Evolutionary conservation across 2,329 filamentous ascomycete species (phyloP).

Genomic region (Sclerotiophoma versabilis): DNA sequence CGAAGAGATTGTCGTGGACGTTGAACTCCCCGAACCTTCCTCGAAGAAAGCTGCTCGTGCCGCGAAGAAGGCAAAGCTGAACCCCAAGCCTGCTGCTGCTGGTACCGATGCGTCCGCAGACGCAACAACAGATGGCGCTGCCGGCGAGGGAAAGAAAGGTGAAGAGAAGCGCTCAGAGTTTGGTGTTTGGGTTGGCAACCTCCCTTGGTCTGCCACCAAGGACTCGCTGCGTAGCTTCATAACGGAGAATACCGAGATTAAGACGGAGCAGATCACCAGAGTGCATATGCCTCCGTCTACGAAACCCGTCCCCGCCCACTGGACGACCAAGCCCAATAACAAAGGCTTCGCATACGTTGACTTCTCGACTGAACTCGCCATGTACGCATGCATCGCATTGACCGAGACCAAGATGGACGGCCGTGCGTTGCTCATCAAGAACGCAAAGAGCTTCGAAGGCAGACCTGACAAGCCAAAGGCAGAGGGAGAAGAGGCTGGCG

Average conservation of each 20-base stretch:
- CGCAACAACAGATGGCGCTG: constrained; percentile 20
- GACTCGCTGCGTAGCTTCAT: constrained; percentile 80
- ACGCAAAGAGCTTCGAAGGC: constrained; percentile 89
- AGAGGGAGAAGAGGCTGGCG: constrained; percentile 33
- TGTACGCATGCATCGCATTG: constrained; percentile 79
- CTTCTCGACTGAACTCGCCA: constrained; percentile 72
- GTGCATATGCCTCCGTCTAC: constrained; percentile 75
- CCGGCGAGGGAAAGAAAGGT: constrained; percentile 47
- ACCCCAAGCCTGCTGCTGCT: constrained; percentile 31
- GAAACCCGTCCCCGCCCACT: constrained; percentile 42
- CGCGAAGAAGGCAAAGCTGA: constrained; percentile 80
- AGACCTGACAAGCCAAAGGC: constrained; percentile 71
- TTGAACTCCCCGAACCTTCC: constrained; percentile 87
- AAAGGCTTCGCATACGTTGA: constrained; percentile 98
- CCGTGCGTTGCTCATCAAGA: constrained; percentile 89
- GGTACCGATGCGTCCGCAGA: constrained; percentile 14
- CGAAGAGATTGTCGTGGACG: constrained; percentile 81
- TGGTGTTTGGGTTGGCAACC: constrained; percentile 95
- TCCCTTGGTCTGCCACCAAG: constrained; percentile 82
- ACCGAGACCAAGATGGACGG: constrained; percentile 83
- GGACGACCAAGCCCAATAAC: constrained; percentile 69
- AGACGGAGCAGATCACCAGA: constrained; percentile 76
- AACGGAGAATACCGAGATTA: constrained; percentile 67
- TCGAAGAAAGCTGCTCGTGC: constrained; percentile 92
- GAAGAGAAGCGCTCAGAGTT: constrained; percentile 71